Evolutionary conservation across 2,329 filamentous ascomycete genomes (phyloP).

Genomic region (Daldinia sp.): DNA sequence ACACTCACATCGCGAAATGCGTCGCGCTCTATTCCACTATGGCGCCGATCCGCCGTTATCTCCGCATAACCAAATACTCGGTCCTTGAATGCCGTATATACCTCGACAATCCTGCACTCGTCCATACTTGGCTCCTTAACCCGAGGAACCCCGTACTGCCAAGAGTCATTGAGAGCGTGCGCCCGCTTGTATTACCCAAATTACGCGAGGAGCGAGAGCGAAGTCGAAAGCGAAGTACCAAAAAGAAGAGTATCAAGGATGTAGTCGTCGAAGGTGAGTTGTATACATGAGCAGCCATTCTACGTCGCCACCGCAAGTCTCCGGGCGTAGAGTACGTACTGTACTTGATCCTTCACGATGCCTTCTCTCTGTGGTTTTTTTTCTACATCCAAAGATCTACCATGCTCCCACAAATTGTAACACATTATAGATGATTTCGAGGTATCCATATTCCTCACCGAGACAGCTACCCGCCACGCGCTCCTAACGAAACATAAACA

Average conservation of each 20-base stretch:
- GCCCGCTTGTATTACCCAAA: conserved; percentile 88
- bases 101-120: conserved; percentile 86
- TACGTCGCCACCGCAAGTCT: not conserved
- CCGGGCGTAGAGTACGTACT: conserved; percentile 28
- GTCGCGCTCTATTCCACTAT: conserved; percentile 56
- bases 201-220: conserved; percentile 77
- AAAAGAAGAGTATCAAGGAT: conserved; percentile 86
- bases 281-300: conserved; percentile 24
- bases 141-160: conserved; percentile 78
- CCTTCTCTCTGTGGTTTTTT: conserved; percentile 23
- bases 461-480: conserved; percentile 84
- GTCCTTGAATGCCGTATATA: conserved; percentile 98
- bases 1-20: conserved; percentile 27
- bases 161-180: conserved; percentile 83
- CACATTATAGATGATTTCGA: conserved; percentile 83
- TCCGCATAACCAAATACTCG: conserved; percentile 91
- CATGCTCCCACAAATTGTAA: conserved; percentile 34
- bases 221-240: conserved; percentile 68
- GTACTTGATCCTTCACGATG: conserved; percentile 11
- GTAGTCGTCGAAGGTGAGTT: conserved; percentile 78
- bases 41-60: conserved; percentile 88
- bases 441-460: conserved; percentile 91
- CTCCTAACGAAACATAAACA: conserved; percentile 86
- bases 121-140: conserved; percentile 84
- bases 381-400: conserved; percentile 24